A percentile compares a stretch with the other conserved stretches of the same genome.
Conservation (phyloP, 2,329 filamentous ascomycete species). For the Claviceps maximensis region DNA sequence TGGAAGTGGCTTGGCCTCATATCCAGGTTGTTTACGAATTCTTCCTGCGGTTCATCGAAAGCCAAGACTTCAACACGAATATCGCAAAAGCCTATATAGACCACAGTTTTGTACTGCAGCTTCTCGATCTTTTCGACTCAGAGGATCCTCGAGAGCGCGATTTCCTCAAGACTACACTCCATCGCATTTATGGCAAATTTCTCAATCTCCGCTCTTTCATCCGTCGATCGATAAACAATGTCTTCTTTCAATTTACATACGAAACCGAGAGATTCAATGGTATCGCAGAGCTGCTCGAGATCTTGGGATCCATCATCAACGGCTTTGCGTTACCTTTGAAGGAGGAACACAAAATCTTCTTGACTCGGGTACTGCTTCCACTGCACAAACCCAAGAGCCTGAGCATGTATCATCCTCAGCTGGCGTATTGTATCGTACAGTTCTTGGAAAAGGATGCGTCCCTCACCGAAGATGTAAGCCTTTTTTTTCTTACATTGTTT, state of each 20-base stretch:
- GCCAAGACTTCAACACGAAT: slow-evolving; percentile 99
- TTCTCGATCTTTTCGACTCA: slow-evolving; percentile 96
- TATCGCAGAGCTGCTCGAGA: slow-evolving; percentile 91
- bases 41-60: slow-evolving; percentile 97
- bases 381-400: slow-evolving; percentile 97
- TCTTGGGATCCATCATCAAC: slow-evolving; percentile 97
- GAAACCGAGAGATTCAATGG: slow-evolving; percentile 98
- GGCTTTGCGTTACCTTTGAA: slow-evolving; percentile 93
- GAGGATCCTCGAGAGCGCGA: slow-evolving; percentile 94
- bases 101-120: slow-evolving; percentile 89
- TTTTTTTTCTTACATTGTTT: neutral
- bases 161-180: slow-evolving; percentile 94
- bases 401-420: slow-evolving; percentile 98
- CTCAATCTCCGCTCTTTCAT: slow-evolving; percentile 96
- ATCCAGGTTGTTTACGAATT: slow-evolving; percentile 99
- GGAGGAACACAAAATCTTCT: slow-evolving; percentile 96
- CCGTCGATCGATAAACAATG: slow-evolving; percentile 96
- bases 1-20: slow-evolving; percentile 97
- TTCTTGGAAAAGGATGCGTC: slow-evolving; percentile 97
- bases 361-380: slow-evolving; percentile 83
- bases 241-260: slow-evolving; percentile 99
- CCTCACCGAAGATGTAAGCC: slow-evolving; percentile 75
- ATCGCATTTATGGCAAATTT: slow-evolving; percentile 98
- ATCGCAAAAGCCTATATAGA: slow-evolving; percentile 98
- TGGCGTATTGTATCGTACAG: slow-evolving; percentile 97